Conservation (phyloP, 257 asterid species). For the Parsonsia alboflavescens region DNA sequence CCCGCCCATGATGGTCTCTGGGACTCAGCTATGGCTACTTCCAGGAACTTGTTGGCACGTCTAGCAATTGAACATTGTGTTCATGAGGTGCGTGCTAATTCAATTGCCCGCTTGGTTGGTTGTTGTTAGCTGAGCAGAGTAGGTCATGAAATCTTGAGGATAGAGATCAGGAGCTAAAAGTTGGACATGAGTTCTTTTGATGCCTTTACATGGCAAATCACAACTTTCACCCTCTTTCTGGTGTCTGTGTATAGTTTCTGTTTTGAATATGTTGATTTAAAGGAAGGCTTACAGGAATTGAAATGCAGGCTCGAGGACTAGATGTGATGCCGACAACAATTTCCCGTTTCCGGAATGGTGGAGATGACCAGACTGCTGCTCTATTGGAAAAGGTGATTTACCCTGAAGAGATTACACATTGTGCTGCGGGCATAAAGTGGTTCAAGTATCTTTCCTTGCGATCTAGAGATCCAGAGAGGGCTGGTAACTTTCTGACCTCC, state of each 20-base stretch:
- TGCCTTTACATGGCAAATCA: neutral
- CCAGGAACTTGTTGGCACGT: conserved; percentile 73
- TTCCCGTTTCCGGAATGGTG: conserved; percentile 83
- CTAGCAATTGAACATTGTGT: conserved; percentile 91
- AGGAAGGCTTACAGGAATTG: neutral
- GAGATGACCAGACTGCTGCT: conserved; percentile 74
- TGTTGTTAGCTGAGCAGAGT: neutral
- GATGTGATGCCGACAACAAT: conserved; percentile 93
- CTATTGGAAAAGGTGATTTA: conserved; percentile 75
- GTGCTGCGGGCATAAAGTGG: conserved; percentile 95
- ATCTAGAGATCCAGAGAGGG: conserved; percentile 28
- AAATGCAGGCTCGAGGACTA: conserved; percentile 82
- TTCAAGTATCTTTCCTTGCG: conserved; percentile 62
- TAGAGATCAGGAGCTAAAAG: neutral
- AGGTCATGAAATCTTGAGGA: neutral
- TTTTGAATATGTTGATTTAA: neutral
- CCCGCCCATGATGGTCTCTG: conserved; percentile 98
- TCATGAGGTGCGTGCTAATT: conserved; percentile 62
- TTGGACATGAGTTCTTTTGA: neutral
- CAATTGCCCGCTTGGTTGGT: neutral
- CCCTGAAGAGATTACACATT: conserved; percentile 92
- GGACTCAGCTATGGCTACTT: conserved; percentile 92
- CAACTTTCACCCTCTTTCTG: neutral
- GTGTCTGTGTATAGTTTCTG: neutral
- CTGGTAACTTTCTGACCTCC: conserved; percentile 8